Percentiles rank a stretch among this genome's conserved stretches.
Conservation (phyloP, 345 rosid genomes). For the Citrus sinensis region DVS_A1.0 CM039162.1:25852501-25853000, state of each 20-base stretch:
- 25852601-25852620: background rate
- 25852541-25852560: background rate
- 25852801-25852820: background rate
- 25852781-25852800: background rate
- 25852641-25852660: background rate
- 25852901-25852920: background rate
- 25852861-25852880: background rate
- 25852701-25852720: background rate
- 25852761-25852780: background rate
- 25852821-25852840: background rate
- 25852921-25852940: background rate
- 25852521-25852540: background rate
- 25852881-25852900: background rate
- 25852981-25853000: slow-evolving; percentile 74
- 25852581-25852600: background rate
- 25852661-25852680: background rate
- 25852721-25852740: background rate
- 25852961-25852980: slow-evolving; percentile 86
- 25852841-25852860: background rate
- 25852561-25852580: background rate
- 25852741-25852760: background rate
- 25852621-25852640: background rate
- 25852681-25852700: background rate
- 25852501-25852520: background rate
- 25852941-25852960: slow-evolving; percentile 43